Evolutionary conservation across 1,139 yeast genomes (phyloP).

Genomic region (Blastobotrys apis): DNA sequence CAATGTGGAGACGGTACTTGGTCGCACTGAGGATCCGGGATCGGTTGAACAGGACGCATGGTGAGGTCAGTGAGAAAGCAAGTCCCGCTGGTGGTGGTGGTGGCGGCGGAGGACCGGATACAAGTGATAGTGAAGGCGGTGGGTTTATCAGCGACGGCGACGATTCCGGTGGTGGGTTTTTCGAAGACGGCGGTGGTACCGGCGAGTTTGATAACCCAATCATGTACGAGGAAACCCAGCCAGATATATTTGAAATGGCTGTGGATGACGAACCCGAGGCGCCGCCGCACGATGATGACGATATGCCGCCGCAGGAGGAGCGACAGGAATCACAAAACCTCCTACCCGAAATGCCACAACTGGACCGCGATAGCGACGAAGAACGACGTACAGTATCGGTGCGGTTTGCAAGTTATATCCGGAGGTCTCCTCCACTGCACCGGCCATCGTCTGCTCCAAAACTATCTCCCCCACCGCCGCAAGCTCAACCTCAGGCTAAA

Average conservation of each 20-base stretch:
- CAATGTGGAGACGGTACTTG: constrained; percentile 69
- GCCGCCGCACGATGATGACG: not conserved
- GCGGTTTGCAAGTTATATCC: constrained; percentile 1
- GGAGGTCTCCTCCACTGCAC: too few relatives aligned
- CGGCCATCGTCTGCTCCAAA: not conserved
- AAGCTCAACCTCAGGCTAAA: not conserved
- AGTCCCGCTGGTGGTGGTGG: constrained; percentile 14
- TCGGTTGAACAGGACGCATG: constrained; percentile 65
- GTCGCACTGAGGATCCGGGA: constrained; percentile 66
- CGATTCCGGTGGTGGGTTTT: not conserved
- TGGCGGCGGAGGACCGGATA: constrained; percentile 11
- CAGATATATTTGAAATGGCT: not conserved
- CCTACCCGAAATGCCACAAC: not conserved
- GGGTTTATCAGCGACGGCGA: constrained; percentile 12
- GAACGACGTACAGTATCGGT: constrained; percentile 3
- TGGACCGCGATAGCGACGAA: constrained; percentile 4
- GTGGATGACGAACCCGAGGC: not conserved
- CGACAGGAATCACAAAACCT: not conserved
- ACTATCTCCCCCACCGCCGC: not conserved
- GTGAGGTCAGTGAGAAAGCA: constrained; percentile 40
- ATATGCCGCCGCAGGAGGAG: not conserved
- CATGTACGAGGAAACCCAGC: not conserved
- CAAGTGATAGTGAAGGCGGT: constrained; percentile 12
- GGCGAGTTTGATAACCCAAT: not conserved
- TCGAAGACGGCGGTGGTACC: not conserved